phyloP scores from a whole-genome alignment of 306 rosid genomes.

The Quercus cerris region DNA sequence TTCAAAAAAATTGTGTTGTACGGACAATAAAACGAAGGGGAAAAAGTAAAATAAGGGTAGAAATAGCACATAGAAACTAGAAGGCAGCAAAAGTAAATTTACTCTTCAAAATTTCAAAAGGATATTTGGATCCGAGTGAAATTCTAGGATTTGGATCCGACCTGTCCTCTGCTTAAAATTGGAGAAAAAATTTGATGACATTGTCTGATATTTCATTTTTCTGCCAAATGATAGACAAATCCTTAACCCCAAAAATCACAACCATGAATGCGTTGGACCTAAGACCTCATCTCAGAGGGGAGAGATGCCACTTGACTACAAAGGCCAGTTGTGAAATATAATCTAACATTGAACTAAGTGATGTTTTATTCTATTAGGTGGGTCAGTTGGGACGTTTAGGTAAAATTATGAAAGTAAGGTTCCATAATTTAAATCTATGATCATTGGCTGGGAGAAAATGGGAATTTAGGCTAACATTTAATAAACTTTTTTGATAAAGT shows the following conservation, averaged over 20 bases:
- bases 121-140: neutral
- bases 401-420: neutral
- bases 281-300: neutral
- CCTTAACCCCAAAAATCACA: neutral
- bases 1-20: neutral
- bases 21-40: neutral
- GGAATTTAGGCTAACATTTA: neutral
- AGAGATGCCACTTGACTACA: neutral
- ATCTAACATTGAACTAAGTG: neutral
- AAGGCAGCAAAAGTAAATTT: neutral
- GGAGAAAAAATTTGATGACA: neutral
- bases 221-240: neutral
- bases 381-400: neutral
- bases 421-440: neutral
- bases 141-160: neutral
- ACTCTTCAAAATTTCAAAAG: neutral
- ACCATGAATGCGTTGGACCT: neutral
- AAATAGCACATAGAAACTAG: neutral
- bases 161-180: neutral
- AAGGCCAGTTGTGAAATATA: neutral
- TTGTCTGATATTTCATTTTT: neutral
- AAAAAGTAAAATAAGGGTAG: neutral
- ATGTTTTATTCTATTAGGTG: too few relatives aligned
- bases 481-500: too few relatives aligned
- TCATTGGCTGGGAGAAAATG: neutral